phyloP scores from a whole-genome alignment of 1,284 basidiomycete species.

The Trametes versicolor region DNA sequence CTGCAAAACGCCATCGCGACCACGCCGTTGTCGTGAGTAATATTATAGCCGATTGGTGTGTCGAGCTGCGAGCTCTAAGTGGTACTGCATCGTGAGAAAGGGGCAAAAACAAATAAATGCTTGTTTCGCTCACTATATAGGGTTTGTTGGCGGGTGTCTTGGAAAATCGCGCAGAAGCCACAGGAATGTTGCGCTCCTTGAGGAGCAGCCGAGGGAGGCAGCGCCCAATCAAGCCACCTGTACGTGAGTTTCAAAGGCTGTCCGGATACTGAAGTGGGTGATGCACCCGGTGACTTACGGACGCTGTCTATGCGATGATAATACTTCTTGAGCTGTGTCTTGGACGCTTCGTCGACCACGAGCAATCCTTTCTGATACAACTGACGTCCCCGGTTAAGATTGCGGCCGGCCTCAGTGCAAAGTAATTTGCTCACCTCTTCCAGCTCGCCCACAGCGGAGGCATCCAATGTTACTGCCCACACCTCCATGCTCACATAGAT shows the following conservation, averaged over 20 bases:
- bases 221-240: slow-evolving; percentile 78
- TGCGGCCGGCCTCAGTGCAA: slow-evolving; percentile 3
- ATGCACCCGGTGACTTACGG: slow-evolving; percentile 54
- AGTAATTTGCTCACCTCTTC: slow-evolving; percentile 59
- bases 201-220: slow-evolving; percentile 73
- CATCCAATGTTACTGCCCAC: slow-evolving; percentile 55
- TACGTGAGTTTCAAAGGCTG: neutral
- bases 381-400: slow-evolving; percentile 46
- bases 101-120: neutral
- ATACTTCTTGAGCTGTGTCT: slow-evolving; percentile 66
- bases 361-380: slow-evolving; percentile 65
- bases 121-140: slow-evolving; percentile 62
- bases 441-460: slow-evolving; percentile 31
- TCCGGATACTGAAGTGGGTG: neutral
- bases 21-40: slow-evolving; percentile 80
- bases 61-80: slow-evolving; percentile 55
- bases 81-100: too few relatives aligned
- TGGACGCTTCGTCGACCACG: slow-evolving; percentile 64
- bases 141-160: slow-evolving; percentile 75
- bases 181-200: slow-evolving; percentile 59
- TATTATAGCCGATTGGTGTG: slow-evolving; percentile 75
- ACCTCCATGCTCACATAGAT: slow-evolving; percentile 57
- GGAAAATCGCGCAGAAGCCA: slow-evolving; percentile 58
- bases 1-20: slow-evolving; percentile 73
- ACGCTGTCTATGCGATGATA: slow-evolving; percentile 78